phyloP scores from a whole-genome alignment of 768 basidiomycete genomes.

The Podaxis sp. region DNA sequence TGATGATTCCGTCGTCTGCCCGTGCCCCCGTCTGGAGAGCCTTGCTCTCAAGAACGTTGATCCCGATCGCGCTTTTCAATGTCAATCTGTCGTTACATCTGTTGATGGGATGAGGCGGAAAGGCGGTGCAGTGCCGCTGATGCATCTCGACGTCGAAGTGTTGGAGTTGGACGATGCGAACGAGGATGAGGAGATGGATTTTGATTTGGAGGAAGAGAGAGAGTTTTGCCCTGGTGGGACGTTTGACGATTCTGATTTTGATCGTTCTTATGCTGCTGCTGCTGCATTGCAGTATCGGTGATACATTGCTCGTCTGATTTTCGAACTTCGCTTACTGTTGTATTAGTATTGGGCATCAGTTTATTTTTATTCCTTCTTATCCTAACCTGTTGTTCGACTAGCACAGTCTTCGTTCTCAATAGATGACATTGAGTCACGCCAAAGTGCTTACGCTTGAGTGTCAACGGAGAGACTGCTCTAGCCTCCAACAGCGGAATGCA shows the following conservation, averaged over 20 bases:
- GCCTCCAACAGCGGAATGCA: too few relatives aligned
- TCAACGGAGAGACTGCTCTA: background rate
- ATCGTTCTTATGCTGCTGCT: slow-evolving; percentile 27
- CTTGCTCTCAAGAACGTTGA: slow-evolving; percentile 37
- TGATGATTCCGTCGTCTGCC: slow-evolving; percentile 23
- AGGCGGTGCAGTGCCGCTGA: slow-evolving; percentile 18
- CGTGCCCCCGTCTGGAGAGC: slow-evolving; percentile 35
- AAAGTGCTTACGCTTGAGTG: background rate
- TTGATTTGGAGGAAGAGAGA: slow-evolving; percentile 16
- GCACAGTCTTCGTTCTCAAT: background rate
- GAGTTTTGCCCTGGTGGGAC: slow-evolving; percentile 33
- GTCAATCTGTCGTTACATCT: slow-evolving; percentile 32
- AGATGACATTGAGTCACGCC: background rate
- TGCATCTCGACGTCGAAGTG: slow-evolving; percentile 21
- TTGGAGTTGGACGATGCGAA: slow-evolving; percentile 23
- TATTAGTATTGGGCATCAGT: background rate
- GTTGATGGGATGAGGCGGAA: slow-evolving; percentile 32
- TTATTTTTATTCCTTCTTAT: slow-evolving; percentile 9
- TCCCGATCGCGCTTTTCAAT: slow-evolving; percentile 30
- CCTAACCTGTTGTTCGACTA: background rate
- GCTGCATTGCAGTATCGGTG: slow-evolving; percentile 13
- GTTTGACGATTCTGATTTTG: slow-evolving; percentile 38
- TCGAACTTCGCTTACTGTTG: background rate
- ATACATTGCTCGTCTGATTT: background rate
- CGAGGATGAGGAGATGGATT: slow-evolving; percentile 20